These are phyloP conservation scores for Salix exigua DNA, from an alignment of 345 rosid genomes.

Conservation along the genomic window DNA sequence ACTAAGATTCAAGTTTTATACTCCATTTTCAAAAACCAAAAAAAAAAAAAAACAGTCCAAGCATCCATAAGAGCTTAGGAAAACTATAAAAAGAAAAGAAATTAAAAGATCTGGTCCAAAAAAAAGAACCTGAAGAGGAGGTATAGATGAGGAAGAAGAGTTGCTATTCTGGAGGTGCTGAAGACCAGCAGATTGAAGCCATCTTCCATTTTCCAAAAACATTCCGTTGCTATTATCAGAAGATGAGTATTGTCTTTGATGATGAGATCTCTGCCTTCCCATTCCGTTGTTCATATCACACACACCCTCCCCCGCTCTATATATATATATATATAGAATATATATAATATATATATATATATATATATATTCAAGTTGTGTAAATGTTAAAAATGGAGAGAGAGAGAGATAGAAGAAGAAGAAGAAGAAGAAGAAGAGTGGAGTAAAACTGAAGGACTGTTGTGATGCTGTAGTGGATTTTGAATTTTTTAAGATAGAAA, in stretches of 20 bases:
- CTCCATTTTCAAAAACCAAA: no score
- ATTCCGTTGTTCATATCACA: slow-evolving; percentile 50
- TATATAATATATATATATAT: no score
- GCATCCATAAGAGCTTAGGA: not conserved
- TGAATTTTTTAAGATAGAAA: not conserved
- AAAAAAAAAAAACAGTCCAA: no score
- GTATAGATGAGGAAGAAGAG: slow-evolving; percentile 32
- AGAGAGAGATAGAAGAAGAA: not conserved
- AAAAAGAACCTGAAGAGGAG: slow-evolving; percentile 49
- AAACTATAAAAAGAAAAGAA: not conserved
- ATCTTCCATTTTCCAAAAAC: slow-evolving; percentile 71
- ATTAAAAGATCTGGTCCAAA: not conserved
- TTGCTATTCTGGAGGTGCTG: slow-evolving; percentile 57
- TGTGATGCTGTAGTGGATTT: not conserved
- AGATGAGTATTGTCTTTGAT: slow-evolving; percentile 72
- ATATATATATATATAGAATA: no score
- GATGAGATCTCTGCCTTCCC: slow-evolving; percentile 82
- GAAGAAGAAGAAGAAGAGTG: not conserved
- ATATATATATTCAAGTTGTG: not conserved
- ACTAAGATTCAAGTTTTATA: not conserved
- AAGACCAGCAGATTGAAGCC: slow-evolving; percentile 93
- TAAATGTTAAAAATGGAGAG: not conserved
- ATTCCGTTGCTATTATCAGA: slow-evolving; percentile 44
- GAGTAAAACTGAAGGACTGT: not conserved
- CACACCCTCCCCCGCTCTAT: not conserved